Conservation (phyloP, 805 yeast genomes). For the Schizosaccharomyces cryophilus region DNA sequence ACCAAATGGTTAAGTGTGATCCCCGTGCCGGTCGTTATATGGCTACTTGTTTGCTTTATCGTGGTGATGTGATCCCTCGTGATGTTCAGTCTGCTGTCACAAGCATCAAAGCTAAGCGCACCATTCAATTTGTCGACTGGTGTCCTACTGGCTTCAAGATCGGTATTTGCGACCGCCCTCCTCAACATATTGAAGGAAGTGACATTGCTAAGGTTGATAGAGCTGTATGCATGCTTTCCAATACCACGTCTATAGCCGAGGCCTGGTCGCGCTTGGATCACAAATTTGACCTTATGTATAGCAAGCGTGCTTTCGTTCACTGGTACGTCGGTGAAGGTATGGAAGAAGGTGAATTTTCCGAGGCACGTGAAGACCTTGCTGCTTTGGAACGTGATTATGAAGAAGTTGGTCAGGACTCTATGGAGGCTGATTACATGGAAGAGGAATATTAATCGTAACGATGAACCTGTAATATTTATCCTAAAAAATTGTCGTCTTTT, state of each 20-base stretch:
- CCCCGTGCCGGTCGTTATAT: constrained; percentile 92
- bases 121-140: constrained; percentile 97
- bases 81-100: constrained; percentile 94
- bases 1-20: constrained; percentile 98
- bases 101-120: constrained; percentile 74
- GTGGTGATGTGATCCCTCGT: constrained; percentile 96
- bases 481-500: not conserved
- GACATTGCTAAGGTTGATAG: constrained; percentile 82
- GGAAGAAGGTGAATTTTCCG: constrained; percentile 98
- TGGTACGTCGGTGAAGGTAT: constrained; percentile 99
- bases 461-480: not conserved
- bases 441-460: not conserved
- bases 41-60: constrained; percentile 93
- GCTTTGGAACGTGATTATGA: constrained; percentile 92
- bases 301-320: constrained; percentile 96
- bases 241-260: constrained; percentile 94
- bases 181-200: constrained; percentile 70
- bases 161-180: constrained; percentile 96
- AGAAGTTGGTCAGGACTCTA: constrained; percentile 83
- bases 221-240: constrained; percentile 94
- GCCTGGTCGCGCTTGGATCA: constrained; percentile 96
- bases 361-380: constrained; percentile 95
- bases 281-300: constrained; percentile 93
- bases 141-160: constrained; percentile 98
- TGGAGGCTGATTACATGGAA: constrained; percentile 19